A percentile compares a stretch with the other conserved stretches of the same genome.
Evolutionary conservation across 2,329 filamentous ascomycete genomes (phyloP).

Genomic region (Penicillium sp.): DNA sequence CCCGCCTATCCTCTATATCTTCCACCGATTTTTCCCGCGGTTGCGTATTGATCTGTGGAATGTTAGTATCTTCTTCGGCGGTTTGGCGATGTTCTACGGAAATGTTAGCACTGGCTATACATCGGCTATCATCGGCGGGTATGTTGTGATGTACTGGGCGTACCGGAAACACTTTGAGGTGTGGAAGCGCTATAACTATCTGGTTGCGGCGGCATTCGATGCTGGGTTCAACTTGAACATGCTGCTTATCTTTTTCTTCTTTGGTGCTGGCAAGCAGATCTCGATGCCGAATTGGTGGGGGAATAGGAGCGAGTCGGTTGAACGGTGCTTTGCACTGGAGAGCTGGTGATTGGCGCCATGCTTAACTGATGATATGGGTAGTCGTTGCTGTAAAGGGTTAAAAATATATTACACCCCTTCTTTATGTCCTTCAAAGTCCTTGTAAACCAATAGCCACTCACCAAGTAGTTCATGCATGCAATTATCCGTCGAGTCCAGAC

Average conservation of each 20-base stretch:
- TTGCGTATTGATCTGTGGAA: constrained; percentile 65
- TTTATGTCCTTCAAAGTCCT: neutral
- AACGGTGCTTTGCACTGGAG: constrained; percentile 64
- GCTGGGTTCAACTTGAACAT: constrained; percentile 68
- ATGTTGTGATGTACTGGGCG: constrained; percentile 65
- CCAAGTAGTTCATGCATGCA: neutral
- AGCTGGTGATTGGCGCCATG: constrained; percentile 12
- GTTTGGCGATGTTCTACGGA: constrained; percentile 63
- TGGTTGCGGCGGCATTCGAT: constrained; percentile 66
- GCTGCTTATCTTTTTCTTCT: constrained; percentile 66
- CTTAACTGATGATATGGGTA: neutral
- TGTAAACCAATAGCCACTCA: neutral
- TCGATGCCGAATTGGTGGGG: constrained; percentile 70
- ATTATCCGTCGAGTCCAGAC: neutral
- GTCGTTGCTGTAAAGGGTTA: neutral
- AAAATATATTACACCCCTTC: neutral
- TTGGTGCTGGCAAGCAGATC: constrained; percentile 62
- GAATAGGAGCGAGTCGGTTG: constrained; percentile 60
- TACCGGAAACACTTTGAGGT: constrained; percentile 62
- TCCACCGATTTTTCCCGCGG: constrained; percentile 61
- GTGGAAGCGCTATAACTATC: constrained; percentile 67
- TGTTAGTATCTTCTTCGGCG: constrained; percentile 66
- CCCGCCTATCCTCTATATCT: constrained; percentile 51
- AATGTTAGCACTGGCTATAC: constrained; percentile 67
- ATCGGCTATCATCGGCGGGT: constrained; percentile 64